phyloP scores from a whole-genome alignment of 495 filamentous ascomycete species.

The Neurospora sublineolata region DNA sequence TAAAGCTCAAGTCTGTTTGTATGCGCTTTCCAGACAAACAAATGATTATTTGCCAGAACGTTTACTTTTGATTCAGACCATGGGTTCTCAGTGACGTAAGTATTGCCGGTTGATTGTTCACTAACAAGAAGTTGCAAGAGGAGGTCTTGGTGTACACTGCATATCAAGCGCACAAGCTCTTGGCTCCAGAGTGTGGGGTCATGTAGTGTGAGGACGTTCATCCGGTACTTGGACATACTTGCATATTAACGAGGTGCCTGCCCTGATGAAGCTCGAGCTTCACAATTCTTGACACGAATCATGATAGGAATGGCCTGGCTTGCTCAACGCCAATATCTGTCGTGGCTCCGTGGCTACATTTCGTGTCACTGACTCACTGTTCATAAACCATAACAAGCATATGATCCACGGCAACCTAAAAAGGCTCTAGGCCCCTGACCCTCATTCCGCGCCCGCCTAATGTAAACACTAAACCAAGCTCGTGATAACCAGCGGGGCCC shows the following conservation, averaged over 20 bases:
- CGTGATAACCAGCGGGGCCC: background rate
- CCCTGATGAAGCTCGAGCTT: background rate
- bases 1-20: background rate
- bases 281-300: background rate
- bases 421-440: background rate
- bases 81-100: background rate
- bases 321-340: background rate
- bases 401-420: background rate
- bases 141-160: background rate
- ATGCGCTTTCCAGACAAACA: background rate
- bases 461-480: background rate
- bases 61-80: background rate
- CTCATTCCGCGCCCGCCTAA: background rate
- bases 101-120: background rate
- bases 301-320: background rate
- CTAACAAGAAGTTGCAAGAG: background rate
- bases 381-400: background rate
- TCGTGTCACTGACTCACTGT: background rate
- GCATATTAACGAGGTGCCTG: background rate
- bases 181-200: background rate
- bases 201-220: background rate
- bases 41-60: background rate
- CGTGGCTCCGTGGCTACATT: background rate
- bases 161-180: background rate
- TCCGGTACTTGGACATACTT: background rate